A percentile compares a stretch with the other conserved stretches of the same genome.
These are phyloP conservation scores for Tylopilus subfusipes DNA, from an alignment of 768 basidiomycete genomes.

Conservation along the genomic window DNA sequence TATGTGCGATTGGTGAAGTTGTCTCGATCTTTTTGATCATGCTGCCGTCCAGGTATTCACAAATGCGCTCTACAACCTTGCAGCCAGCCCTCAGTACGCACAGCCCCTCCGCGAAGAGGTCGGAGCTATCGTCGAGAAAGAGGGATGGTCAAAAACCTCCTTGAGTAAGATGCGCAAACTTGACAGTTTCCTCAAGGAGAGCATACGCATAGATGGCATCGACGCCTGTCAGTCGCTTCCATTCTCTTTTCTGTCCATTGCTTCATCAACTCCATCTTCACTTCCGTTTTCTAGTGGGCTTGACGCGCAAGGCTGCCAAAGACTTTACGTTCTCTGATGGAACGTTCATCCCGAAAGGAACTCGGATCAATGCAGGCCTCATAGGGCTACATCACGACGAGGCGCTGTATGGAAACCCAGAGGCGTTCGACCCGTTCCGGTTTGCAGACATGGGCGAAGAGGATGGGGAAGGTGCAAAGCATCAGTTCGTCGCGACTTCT, in stretches of 20 bases:
- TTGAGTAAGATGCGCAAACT: not conserved
- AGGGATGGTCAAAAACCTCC: not conserved
- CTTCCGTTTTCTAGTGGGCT: not conserved
- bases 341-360: not conserved
- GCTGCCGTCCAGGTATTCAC: too few species aligned
- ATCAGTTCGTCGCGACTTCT: constrained; percentile 23
- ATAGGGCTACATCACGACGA: not conserved
- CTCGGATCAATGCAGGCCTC: not conserved
- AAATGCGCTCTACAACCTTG: not conserved
- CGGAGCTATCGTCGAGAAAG: not conserved
- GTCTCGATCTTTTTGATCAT: too few species aligned
- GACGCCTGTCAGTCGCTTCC: too few species aligned
- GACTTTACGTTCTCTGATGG: not conserved
- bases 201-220: not conserved
- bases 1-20: too few species aligned
- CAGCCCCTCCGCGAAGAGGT: not conserved
- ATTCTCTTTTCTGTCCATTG: too few species aligned
- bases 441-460: too few species aligned
- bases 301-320: not conserved
- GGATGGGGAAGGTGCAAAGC: too few species aligned
- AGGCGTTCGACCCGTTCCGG: not conserved
- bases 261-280: not conserved
- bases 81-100: not conserved
- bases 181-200: not conserved
- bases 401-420: too few species aligned